phyloP scores from a whole-genome alignment of 495 filamentous ascomycete genomes.

The Friedmanniomyces simplex region DNA sequence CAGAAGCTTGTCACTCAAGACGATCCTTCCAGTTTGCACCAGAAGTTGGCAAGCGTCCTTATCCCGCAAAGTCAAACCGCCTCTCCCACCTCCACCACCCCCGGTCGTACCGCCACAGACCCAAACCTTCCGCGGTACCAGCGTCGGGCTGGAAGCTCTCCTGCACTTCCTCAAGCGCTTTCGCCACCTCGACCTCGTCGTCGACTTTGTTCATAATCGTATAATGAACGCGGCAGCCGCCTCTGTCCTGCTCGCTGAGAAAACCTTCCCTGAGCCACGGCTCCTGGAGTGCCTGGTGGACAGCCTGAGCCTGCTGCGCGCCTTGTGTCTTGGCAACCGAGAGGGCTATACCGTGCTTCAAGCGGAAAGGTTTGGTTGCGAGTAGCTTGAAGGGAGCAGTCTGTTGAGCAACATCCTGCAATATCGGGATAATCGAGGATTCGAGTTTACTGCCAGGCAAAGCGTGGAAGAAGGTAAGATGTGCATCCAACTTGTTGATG shows the following conservation, averaged over 20 bases:
- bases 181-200: constrained; percentile 12
- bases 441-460: constrained; percentile 24
- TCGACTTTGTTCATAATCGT: constrained; percentile 30
- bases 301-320: not conserved
- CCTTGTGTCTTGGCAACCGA: constrained; percentile 1
- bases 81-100: constrained; percentile 22
- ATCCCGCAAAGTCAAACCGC: constrained; percentile 6
- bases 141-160: constrained; percentile 6
- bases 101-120: constrained; percentile 24
- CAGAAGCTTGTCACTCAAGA: no score
- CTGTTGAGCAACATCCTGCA: constrained; percentile 6
- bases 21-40: no score
- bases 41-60: no score
- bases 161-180: constrained; percentile 19
- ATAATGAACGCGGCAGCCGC: constrained; percentile 22
- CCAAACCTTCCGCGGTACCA: constrained; percentile 23
- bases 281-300: constrained; percentile 17
- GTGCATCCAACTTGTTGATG: constrained; percentile 27
- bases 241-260: constrained; percentile 28
- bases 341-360: constrained; percentile 23
- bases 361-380: constrained; percentile 10
- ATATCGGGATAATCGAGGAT: constrained; percentile 7
- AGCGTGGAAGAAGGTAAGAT: constrained; percentile 30
- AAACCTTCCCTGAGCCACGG: constrained; percentile 19
- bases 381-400: constrained; percentile 16